phyloP scores from a whole-genome alignment of 495 filamentous ascomycete genomes.

The Tetracladium setigerum region DNA sequence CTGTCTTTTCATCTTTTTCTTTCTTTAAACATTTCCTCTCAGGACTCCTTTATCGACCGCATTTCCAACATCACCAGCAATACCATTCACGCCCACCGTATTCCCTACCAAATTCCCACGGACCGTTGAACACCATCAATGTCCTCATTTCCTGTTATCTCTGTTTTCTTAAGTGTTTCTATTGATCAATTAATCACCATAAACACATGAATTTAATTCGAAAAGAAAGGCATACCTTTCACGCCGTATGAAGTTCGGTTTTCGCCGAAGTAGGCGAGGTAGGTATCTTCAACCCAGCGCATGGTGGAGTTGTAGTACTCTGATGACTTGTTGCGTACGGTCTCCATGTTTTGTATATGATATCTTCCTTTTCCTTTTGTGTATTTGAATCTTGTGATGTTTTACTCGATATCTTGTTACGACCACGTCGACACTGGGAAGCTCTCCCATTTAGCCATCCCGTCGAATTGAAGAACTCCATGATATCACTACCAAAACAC shows the following conservation, averaged over 20 bases:
- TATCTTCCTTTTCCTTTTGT: constrained; percentile 8
- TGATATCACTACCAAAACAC: too few relatives aligned
- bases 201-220: neutral
- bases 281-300: constrained; percentile 21
- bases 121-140: constrained; percentile 16
- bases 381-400: too few relatives aligned
- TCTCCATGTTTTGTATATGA: too few relatives aligned
- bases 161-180: constrained; percentile 15
- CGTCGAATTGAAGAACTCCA: too few relatives aligned
- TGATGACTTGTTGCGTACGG: too few relatives aligned
- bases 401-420: too few relatives aligned
- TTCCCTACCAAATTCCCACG: constrained; percentile 12
- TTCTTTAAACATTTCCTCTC: constrained; percentile 12
- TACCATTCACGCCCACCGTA: constrained; percentile 1
- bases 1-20: neutral
- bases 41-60: constrained; percentile 13
- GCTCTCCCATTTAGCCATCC: too few relatives aligned
- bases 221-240: constrained; percentile 9
- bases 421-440: too few relatives aligned
- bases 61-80: constrained; percentile 12
- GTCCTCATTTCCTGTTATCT: constrained; percentile 21
- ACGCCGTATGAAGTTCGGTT: constrained; percentile 17
- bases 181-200: neutral
- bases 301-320: constrained; percentile 7
- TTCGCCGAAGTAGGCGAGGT: constrained; percentile 21